phyloP scores from a whole-genome alignment of 768 basidiomycete species.

The Tricholoma terreum region DNA sequence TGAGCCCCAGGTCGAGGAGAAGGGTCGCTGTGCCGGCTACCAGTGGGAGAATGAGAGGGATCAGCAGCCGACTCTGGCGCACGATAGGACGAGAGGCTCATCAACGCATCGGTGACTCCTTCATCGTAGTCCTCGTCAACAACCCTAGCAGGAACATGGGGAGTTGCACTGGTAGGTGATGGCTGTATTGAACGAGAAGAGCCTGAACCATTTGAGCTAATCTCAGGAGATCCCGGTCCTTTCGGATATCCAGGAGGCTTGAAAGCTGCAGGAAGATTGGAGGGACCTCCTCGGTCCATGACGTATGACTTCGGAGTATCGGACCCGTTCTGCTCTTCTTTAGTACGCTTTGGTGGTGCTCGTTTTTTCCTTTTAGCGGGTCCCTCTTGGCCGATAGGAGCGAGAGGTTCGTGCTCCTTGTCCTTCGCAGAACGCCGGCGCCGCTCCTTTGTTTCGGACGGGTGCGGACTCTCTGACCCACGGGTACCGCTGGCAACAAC shows the following conservation, averaged over 20 bases:
- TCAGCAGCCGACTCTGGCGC: constrained; percentile 30
- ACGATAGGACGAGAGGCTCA: constrained; percentile 57
- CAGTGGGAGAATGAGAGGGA: constrained; percentile 52
- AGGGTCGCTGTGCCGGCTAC: constrained; percentile 51
- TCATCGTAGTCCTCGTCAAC: constrained; percentile 96
- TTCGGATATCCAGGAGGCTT: constrained; percentile 35
- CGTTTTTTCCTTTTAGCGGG: constrained; percentile 55
- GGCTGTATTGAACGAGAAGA: constrained; percentile 69
- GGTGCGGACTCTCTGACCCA: constrained; percentile 61
- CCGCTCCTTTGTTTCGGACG: constrained; percentile 45
- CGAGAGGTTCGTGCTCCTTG: constrained; percentile 35
- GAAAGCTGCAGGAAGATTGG: constrained; percentile 23
- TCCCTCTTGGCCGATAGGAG: constrained; percentile 36
- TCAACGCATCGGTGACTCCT: constrained; percentile 76
- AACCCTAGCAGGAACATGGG: constrained; percentile 59
- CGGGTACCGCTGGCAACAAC: constrained; percentile 34
- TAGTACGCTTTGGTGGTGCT: constrained; percentile 33
- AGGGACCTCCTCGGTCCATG: constrained; percentile 28
- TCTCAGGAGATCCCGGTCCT: constrained; percentile 53
- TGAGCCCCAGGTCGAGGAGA: constrained; percentile 50
- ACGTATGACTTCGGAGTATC: constrained; percentile 43
- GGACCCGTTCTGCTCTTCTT: constrained; percentile 44
- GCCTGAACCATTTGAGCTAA: constrained; percentile 63
- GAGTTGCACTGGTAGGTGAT: constrained; percentile 61
- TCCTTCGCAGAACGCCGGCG: constrained; percentile 47